Evolutionary conservation across 306 rosid species (phyloP).

Genomic region (Morella rubra): DNA sequence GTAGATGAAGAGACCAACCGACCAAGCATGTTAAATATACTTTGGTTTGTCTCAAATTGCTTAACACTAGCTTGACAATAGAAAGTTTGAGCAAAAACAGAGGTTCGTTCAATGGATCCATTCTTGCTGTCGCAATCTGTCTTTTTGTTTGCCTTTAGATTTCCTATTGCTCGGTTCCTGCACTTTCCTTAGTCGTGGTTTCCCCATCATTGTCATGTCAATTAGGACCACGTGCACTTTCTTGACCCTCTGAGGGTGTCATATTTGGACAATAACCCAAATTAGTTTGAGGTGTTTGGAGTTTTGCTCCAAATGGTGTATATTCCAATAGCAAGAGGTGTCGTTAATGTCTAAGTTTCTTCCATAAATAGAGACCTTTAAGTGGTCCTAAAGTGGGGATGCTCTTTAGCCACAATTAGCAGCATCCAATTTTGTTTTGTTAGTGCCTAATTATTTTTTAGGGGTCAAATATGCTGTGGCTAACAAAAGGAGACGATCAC

Average conservation of each 20-base stretch:
- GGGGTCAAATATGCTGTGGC: neutral
- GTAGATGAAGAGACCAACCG: slow-evolving; percentile 15
- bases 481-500: too few relatives aligned
- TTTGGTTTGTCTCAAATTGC: slow-evolving; percentile 13
- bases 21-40: slow-evolving; percentile 23
- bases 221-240: neutral
- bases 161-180: neutral
- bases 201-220: slow-evolving; percentile 6
- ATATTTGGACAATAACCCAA: slow-evolving; percentile 13
- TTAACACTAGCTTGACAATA: neutral
- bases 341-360: neutral
- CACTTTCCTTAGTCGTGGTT: slow-evolving; percentile 7
- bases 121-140: slow-evolving; percentile 1
- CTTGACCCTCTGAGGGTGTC: neutral
- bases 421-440: neutral
- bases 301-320: slow-evolving; percentile 6
- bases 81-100: slow-evolving; percentile 5
- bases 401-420: neutral
- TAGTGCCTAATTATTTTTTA: neutral
- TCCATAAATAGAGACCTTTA: neutral
- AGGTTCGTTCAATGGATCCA: neutral
- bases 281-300: slow-evolving; percentile 2
- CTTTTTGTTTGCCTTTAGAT: neutral
- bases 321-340: neutral
- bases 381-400: neutral